A percentile compares a stretch with the other conserved stretches of the same genome.
phyloP scores from a whole-genome alignment of 768 basidiomycete species.

The Chalciporus sphaerocephalus region DNA sequence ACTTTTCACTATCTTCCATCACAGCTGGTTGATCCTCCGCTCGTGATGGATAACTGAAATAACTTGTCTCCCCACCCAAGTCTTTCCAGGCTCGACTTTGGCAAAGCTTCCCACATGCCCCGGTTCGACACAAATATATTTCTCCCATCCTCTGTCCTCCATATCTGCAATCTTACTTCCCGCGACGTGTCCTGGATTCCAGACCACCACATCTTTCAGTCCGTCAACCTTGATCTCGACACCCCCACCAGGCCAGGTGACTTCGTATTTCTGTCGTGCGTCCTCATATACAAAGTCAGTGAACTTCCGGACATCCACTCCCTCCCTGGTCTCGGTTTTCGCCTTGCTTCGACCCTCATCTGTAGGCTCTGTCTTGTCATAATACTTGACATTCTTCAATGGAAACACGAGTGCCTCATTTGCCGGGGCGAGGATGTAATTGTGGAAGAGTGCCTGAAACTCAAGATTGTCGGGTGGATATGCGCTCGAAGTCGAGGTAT shows the following conservation, averaged over 20 bases:
- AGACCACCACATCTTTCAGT: constrained; percentile 81
- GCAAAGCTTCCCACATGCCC: constrained; percentile 77
- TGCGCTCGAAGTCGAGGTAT: constrained; percentile 46
- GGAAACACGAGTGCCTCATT: constrained; percentile 57
- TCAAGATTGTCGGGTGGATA: constrained; percentile 48
- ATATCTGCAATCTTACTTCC: constrained; percentile 82
- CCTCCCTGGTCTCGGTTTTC: constrained; percentile 56
- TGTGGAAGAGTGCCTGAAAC: constrained; percentile 94
- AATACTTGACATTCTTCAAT: constrained; percentile 60
- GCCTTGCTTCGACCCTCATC: constrained; percentile 44
- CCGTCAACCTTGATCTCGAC: constrained; percentile 49
- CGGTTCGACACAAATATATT: constrained; percentile 88
- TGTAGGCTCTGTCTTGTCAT: constrained; percentile 73
- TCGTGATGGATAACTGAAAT: constrained; percentile 43
- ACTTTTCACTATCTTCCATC: neutral
- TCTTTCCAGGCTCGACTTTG: constrained; percentile 54
- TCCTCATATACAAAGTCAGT: constrained; percentile 81
- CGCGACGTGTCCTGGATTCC: constrained; percentile 79
- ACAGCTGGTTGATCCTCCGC: constrained; percentile 23
- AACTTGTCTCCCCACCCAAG: constrained; percentile 75
- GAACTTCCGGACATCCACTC: constrained; percentile 59
- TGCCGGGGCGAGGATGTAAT: constrained; percentile 71
- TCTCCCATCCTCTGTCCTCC: constrained; percentile 86
- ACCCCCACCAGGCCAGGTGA: constrained; percentile 57
- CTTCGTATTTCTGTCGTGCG: constrained; percentile 49